A percentile compares a stretch with the other conserved stretches of the same genome.
Evolutionary conservation across 208 protist species (phyloP).

Genomic region (Wallacemonas sp.): DNA sequence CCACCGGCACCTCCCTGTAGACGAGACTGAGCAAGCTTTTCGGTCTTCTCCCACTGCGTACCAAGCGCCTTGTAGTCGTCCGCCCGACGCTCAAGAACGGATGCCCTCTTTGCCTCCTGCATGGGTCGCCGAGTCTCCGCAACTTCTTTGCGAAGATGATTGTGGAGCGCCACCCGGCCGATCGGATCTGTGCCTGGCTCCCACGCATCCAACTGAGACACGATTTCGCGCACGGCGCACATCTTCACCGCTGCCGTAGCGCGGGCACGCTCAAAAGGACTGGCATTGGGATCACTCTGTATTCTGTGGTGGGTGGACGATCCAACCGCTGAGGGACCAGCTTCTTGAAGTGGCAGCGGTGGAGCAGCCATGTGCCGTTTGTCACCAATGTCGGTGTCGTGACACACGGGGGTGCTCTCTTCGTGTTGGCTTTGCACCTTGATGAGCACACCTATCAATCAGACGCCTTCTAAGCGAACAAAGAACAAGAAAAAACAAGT

Average conservation of each 20-base stretch:
- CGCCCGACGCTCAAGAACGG: constrained; percentile 31
- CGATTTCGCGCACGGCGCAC: constrained; percentile 36
- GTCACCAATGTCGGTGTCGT: background rate
- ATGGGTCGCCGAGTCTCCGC: constrained; percentile 24
- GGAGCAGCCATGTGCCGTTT: background rate
- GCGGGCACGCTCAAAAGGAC: background rate
- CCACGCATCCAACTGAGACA: constrained; percentile 39
- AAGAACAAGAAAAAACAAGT: no score
- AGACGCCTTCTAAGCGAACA: no score
- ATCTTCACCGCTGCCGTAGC: constrained; percentile 23
- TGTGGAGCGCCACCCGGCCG: constrained; percentile 25
- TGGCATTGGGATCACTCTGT: background rate
- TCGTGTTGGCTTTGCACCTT: background rate
- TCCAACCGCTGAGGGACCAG: constrained; percentile 3
- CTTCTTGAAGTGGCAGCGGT: constrained; percentile 35
- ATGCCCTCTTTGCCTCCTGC: constrained; percentile 32
- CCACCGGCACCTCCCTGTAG: constrained; percentile 16
- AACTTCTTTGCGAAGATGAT: constrained; percentile 34
- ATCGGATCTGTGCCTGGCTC: constrained; percentile 5
- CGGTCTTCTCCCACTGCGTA: constrained; percentile 27
- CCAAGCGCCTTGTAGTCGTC: constrained; percentile 34
- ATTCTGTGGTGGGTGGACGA: constrained; percentile 18
- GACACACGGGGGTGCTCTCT: no score
- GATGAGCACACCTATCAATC: no score
- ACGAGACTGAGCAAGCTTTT: constrained; percentile 36